phyloP scores from a whole-genome alignment of 2,329 filamentous ascomycete genomes.

The Anthostomella pinea region DNA sequence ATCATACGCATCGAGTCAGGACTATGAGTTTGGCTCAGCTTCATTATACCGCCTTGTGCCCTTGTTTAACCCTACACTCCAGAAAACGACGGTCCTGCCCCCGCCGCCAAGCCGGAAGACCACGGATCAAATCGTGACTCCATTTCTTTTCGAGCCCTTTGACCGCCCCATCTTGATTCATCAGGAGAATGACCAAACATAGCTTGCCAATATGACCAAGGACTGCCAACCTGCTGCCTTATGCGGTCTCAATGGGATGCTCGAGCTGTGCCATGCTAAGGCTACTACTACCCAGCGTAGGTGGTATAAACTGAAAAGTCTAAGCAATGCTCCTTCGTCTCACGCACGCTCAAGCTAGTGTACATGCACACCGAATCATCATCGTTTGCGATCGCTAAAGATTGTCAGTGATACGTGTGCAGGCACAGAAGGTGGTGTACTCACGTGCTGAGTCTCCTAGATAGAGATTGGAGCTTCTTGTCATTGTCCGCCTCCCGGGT shows the following conservation, averaged over 20 bases:
- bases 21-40: no score
- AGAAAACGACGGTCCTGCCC: not conserved
- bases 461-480: slow-evolving; percentile 78
- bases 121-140: slow-evolving; percentile 11
- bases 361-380: slow-evolving; percentile 15
- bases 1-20: not conserved
- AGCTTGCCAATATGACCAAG: slow-evolving; percentile 18
- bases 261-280: slow-evolving; percentile 15
- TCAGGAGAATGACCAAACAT: slow-evolving; percentile 17
- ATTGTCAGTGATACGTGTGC: slow-evolving; percentile 9
- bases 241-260: slow-evolving; percentile 12
- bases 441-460: slow-evolving; percentile 94
- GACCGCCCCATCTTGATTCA: slow-evolving; percentile 11
- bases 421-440: slow-evolving; percentile 34
- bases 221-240: slow-evolving; percentile 12
- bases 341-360: slow-evolving; percentile 17
- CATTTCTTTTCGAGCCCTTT: slow-evolving; percentile 15
- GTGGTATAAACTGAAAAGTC: slow-evolving; percentile 16
- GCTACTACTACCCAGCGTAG: slow-evolving; percentile 11
- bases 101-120: slow-evolving; percentile 2
- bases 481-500: slow-evolving; percentile 85
- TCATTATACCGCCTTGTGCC: slow-evolving; percentile 14
- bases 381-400: slow-evolving; percentile 34
- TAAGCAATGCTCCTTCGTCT: slow-evolving; percentile 15
- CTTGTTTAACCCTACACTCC: slow-evolving; percentile 5